Conservation (phyloP, 2,329 filamentous ascomycete species). For the Sclerotinia glacialis region DNA sequence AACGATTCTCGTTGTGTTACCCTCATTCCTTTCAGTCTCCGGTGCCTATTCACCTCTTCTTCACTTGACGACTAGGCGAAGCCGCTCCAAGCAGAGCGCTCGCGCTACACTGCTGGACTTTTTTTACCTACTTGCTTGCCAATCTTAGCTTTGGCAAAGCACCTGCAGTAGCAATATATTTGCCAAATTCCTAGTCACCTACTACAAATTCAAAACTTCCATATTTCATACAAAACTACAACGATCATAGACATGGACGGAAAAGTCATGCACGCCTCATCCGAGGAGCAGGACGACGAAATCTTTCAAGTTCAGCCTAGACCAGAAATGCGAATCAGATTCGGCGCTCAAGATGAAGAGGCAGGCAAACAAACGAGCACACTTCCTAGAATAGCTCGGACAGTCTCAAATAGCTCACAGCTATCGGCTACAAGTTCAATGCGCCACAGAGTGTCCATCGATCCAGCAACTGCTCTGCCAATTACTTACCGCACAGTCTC, state of each 20-base stretch:
- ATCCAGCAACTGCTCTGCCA: conserved; percentile 45
- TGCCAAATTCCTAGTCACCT: neutral
- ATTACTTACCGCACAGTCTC: conserved; percentile 54
- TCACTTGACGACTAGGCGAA: neutral
- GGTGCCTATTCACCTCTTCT: neutral
- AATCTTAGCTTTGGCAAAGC: neutral
- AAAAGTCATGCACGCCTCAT: conserved; percentile 8
- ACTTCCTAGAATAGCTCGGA: conserved; percentile 23
- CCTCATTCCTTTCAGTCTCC: neutral
- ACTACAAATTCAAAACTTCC: neutral
- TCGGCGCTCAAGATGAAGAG: conserved; percentile 24
- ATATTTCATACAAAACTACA: neutral
- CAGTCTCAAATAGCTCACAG: conserved; percentile 27
- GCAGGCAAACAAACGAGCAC: neutral
- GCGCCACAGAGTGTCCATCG: conserved; percentile 36
- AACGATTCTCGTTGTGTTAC: neutral
- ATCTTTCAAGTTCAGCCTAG: conserved; percentile 24
- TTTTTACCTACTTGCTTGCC: neutral
- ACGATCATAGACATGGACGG: conserved; percentile 19
- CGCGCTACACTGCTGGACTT: neutral
- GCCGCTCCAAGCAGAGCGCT: neutral
- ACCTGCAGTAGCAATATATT: neutral
- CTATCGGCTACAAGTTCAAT: conserved; percentile 25
- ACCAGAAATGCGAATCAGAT: conserved; percentile 24
- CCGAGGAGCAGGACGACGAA: conserved; percentile 20